These are phyloP conservation scores for Atkinsonella hypoxylon DNA, from an alignment of 2,329 filamentous ascomycete genomes.

Conservation along the genomic window DNA sequence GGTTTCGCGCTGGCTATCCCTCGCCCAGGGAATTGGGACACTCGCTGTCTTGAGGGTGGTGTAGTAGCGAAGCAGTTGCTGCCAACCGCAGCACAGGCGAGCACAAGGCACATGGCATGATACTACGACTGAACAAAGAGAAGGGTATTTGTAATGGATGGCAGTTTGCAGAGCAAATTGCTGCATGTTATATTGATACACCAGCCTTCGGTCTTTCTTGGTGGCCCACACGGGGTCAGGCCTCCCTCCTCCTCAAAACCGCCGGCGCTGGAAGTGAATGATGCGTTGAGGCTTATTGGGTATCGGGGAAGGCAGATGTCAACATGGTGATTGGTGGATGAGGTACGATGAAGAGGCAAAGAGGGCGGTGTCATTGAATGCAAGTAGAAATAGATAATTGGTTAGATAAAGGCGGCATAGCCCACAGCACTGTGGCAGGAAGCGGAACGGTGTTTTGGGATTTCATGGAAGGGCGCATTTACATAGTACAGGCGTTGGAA, in stretches of 20 bases:
- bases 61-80: too few species aligned
- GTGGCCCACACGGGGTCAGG: background rate
- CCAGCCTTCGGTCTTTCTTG: background rate
- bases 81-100: background rate
- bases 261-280: too few species aligned
- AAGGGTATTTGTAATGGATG: background rate
- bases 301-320: background rate
- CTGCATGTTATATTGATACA: background rate
- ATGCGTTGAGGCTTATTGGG: background rate
- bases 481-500: conserved; percentile 5
- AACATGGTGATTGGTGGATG: background rate
- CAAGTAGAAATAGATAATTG: conserved; percentile 2
- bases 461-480: background rate
- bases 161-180: background rate
- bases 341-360: background rate
- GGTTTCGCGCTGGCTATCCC: background rate
- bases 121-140: background rate
- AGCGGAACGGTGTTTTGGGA: background rate
- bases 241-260: too few species aligned
- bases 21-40: background rate
- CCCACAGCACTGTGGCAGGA: background rate
- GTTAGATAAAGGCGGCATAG: conserved; percentile 4
- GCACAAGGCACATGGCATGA: background rate
- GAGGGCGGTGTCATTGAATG: background rate
- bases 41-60: too few species aligned